Base-by-base conservation (phyloP, 176 grass and related monocot species). In the Elymus sibiricus region DNA sequence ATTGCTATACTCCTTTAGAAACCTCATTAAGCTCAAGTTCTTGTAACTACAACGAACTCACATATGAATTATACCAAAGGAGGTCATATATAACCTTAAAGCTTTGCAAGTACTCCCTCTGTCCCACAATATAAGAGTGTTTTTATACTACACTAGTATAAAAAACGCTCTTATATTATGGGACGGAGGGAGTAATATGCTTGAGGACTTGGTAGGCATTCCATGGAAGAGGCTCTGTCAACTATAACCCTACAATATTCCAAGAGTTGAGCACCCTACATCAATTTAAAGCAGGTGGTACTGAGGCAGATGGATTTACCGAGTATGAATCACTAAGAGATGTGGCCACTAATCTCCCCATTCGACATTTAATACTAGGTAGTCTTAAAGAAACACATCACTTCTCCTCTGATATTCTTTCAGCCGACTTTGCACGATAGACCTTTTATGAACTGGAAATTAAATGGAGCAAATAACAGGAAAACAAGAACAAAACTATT, bases 21-120 rank as follows among this genome's bases (percentile, higher is more conserved):
- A 34, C 16, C 82, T 85, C n/a, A 51, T 29, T 46, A 74, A 89
- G 68, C 51, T 89, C 66, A 89, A 63, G 25, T 79, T 77, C 75
- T 31, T 88, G 32, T 28, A 83, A 29, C n/a, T 88, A 61, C 11
- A 10, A 16, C 1, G 21, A 13, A 49, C 9, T 49, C 1, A 6
- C 6, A 25, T 83, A 35, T 2, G 7, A 14, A 83, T 3, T 40
- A 83, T 83, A 56, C 64, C 66, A 2, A 3, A 83, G 7, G 66
- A 34, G 3, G 67, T 83, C 67, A 83, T 83, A 16, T 53, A 46
- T 9, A 72, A 58, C 5, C 67, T 83, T 38, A 24, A 40, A 26
- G 7, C 1, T 3, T 43, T 74, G 58, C 56, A 60, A n/a, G n/a
- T n/a, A n/a, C n/a, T n/a, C n/a, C n/a, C n/a, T n/a, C n/a, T n/a